Percentiles rank a stretch among this genome's conserved stretches.
phyloP scores from a whole-genome alignment of 176 grass and related monocot species.

The Miscanthus lutarioriparius region DNA sequence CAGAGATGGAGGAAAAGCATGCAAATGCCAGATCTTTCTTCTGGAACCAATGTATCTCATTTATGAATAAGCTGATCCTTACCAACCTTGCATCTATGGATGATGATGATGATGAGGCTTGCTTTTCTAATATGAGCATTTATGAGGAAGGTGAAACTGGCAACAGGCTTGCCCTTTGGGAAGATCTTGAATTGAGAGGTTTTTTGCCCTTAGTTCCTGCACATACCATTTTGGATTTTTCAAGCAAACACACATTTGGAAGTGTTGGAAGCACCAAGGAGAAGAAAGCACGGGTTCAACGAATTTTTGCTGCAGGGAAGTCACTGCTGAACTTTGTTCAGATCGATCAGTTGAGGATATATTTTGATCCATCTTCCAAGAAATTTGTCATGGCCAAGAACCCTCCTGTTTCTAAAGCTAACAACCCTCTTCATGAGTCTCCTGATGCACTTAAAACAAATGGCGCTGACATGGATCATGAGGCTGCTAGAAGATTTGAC shows the following conservation, averaged over 20 bases:
- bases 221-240: slow-evolving; percentile 88
- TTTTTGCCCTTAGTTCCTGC: slow-evolving; percentile 78
- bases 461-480: slow-evolving; percentile 27
- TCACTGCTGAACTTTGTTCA: slow-evolving; percentile 59
- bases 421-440: slow-evolving; percentile 4
- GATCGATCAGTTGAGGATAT: slow-evolving; percentile 69
- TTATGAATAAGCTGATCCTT: slow-evolving; percentile 78
- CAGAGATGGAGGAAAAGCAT: slow-evolving; percentile 78
- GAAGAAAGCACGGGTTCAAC: slow-evolving; percentile 64
- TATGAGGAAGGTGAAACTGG: slow-evolving; percentile 82
- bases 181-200: slow-evolving; percentile 89
- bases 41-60: slow-evolving; percentile 79
- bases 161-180: slow-evolving; percentile 80
- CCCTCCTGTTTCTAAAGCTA: slow-evolving; percentile 47
- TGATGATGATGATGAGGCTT: slow-evolving; percentile 65
- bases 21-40: slow-evolving; percentile 74
- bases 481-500: slow-evolving; percentile 17
- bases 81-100: slow-evolving; percentile 61
- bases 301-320: slow-evolving; percentile 74
- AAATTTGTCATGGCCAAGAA: slow-evolving; percentile 66
- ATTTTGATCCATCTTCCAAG: slow-evolving; percentile 62
- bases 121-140: slow-evolving; percentile 76
- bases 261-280: slow-evolving; percentile 67
- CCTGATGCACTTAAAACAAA: slow-evolving; percentile 1
- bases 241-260: slow-evolving; percentile 57